Base-by-base conservation (phyloP, 2,329 filamentous ascomycete species). In the Magnaporthales sp. region DNA sequence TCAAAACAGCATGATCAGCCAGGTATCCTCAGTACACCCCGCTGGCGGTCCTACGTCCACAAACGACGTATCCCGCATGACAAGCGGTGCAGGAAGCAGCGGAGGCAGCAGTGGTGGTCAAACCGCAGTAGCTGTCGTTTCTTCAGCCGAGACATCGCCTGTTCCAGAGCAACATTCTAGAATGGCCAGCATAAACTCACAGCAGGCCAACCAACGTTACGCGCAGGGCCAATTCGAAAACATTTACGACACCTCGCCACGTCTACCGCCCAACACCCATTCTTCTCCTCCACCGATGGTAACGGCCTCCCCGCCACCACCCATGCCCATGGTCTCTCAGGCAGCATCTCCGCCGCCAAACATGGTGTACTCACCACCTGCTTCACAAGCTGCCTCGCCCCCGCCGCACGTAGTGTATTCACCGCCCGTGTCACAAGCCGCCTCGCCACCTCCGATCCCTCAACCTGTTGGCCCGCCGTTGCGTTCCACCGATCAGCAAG, bases 181-280 rank as follows among this genome's bases (percentile, higher is more conserved):
- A 54, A 54, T 27, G 51, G 63, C n/a, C 67, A 60, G 22, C 51
- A 63, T 67, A 32, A 30, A 64, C 29, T 68, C 69, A 3, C 68
- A 67, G 4, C 66, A 69, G 56, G 65, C 64, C 19, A 71, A 73
- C 30, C 67, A 68, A 27, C 61, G 61, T n/a, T n/a, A 63, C 31
- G 24, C 38, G 22, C 9, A 66, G 67, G 30, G 65, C 63, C 51
- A 63, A 65, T 71, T 73, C 24, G 74, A 77, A 8, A 74, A 78
- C 66, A 69, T 79, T 7, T 78, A 79, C 69, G 71, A 74, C 38
- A 75, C 76, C 19, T 67, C 54, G 26, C 66, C 62, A 10, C 62
- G 54, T 46, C 26, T 46, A 56, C 58, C 24, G 38, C 13, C 46
- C n/a, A 63, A 38, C 30, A 62, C 24, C 30, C 51, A 15, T 19